phyloP scores from a whole-genome alignment of 1,284 basidiomycete species.

The Earliella scabrosa region DNA sequence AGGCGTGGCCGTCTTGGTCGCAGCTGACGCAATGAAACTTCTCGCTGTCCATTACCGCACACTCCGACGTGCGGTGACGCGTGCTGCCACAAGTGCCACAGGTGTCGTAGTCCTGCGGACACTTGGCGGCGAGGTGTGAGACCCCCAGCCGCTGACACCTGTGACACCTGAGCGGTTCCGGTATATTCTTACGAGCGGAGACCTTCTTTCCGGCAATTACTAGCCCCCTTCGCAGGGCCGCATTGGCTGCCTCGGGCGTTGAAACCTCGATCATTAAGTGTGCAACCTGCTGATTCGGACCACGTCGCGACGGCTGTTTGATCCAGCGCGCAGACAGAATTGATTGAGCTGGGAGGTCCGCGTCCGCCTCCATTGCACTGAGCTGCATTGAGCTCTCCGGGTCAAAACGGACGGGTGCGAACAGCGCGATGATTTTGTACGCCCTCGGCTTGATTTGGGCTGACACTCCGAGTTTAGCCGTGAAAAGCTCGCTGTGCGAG shows the following conservation, averaged over 20 bases:
- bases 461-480: too few species aligned
- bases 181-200: neutral
- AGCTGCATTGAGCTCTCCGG: too few species aligned
- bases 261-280: neutral
- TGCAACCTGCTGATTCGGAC: neutral
- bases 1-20: conserved; percentile 8
- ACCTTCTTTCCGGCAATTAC: conserved; percentile 4
- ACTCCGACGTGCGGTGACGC: conserved; percentile 22
- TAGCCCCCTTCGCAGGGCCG: conserved; percentile 4
- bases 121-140: conserved; percentile 31
- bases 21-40: conserved; percentile 20
- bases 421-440: too few species aligned
- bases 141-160: conserved; percentile 33
- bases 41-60: neutral
- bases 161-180: conserved; percentile 28
- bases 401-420: too few species aligned
- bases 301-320: neutral
- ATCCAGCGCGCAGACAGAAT: neutral
- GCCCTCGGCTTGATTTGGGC: too few species aligned
- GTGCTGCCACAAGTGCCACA: conserved; percentile 31
- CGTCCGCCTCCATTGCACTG: too few species aligned
- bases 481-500: too few species aligned
- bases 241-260: conserved; percentile 12
- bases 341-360: too few species aligned
- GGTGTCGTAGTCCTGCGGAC: conserved; percentile 12